A percentile compares a stretch with the other conserved stretches of the same genome.
phyloP scores from a whole-genome alignment of 345 rosid species.

The Lepidium africanum region DNA sequence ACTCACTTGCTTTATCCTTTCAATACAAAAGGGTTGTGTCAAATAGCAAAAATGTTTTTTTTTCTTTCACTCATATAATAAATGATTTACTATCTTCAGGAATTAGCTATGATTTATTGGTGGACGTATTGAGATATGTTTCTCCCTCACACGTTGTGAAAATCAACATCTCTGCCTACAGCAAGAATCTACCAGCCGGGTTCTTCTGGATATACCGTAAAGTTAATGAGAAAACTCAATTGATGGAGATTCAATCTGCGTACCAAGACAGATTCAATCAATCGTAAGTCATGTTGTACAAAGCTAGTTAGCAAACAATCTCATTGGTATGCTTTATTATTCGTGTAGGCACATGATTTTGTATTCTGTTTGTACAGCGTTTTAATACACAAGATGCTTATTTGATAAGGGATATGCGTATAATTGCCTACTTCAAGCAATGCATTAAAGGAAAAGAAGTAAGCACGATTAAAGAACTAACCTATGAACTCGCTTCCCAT shows the following conservation, averaged over 20 bases:
- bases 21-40: not conserved
- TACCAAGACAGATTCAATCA: conserved; percentile 53
- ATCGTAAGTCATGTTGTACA: conserved; percentile 49
- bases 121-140: conserved; percentile 58
- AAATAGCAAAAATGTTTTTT: not conserved
- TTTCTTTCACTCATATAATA: not conserved
- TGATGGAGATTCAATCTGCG: conserved; percentile 70
- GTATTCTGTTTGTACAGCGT: conserved; percentile 32
- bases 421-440: conserved; percentile 83
- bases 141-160: conserved; percentile 82
- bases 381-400: conserved; percentile 55
- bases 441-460: conserved; percentile 57
- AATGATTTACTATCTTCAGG: conserved; percentile 38
- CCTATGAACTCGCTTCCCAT: conserved; percentile 72
- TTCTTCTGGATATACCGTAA: conserved; percentile 63
- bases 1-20: not conserved
- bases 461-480: conserved; percentile 71
- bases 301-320: not conserved
- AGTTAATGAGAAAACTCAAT: conserved; percentile 30
- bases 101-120: conserved; percentile 82
- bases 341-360: not conserved
- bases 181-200: conserved; percentile 76
- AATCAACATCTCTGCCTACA: conserved; percentile 55
- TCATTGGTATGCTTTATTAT: not conserved
- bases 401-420: conserved; percentile 65